Evolutionary conservation across 768 basidiomycete species (phyloP).

Genomic region (Myochromella boudieri): DNA sequence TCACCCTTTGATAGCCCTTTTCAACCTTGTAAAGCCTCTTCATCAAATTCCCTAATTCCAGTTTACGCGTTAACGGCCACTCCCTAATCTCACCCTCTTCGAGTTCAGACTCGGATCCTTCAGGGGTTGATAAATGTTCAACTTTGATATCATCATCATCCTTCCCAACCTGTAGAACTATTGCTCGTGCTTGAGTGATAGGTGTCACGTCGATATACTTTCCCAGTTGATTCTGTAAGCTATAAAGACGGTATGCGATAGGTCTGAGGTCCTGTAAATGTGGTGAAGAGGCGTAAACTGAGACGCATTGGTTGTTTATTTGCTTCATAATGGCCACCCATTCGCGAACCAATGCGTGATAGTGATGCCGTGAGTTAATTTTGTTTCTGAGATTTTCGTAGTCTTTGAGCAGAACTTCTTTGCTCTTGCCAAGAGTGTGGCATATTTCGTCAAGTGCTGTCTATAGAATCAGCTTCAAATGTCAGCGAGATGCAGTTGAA

Average conservation of each 20-base stretch:
- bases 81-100: conserved; percentile 7
- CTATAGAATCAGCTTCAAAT: not conserved
- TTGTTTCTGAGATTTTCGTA: not conserved
- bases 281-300: not conserved
- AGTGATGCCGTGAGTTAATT: not conserved
- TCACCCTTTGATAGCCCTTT: conserved; percentile 6
- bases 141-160: not conserved
- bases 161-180: not conserved
- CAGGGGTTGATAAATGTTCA: not conserved
- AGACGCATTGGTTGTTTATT: not conserved
- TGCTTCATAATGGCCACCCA: conserved; percentile 1
- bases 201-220: not conserved
- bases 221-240: not conserved
- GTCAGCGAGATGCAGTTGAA: not conserved
- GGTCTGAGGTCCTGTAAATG: not conserved
- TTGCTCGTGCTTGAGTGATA: not conserved
- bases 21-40: not conserved
- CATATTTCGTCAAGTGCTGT: conserved; percentile 5
- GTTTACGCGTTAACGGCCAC: not conserved
- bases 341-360: not conserved
- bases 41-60: not conserved
- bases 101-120: not conserved
- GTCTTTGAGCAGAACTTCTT: conserved; percentile 1
- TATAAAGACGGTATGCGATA: not conserved
- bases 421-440: not conserved